These are phyloP conservation scores for Boletus tylopilopsis DNA, from an alignment of 768 basidiomycete genomes.

Conservation along the genomic window DNA sequence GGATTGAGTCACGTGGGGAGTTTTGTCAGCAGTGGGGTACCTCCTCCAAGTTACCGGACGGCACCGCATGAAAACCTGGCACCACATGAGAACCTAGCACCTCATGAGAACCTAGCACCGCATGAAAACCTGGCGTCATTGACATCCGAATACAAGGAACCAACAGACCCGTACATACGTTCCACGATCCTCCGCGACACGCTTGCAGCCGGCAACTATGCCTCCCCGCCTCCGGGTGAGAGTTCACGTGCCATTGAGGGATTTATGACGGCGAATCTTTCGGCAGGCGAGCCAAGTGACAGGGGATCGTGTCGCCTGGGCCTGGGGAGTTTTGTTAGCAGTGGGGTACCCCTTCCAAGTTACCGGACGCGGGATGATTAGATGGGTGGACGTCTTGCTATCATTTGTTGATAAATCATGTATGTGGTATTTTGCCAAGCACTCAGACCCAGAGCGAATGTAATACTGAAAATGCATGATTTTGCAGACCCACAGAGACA, in stretches of 20 bases:
- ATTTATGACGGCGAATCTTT: not conserved
- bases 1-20: not conserved
- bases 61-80: too few species aligned
- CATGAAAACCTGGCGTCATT: not conserved
- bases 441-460: too few species aligned
- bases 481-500: not conserved
- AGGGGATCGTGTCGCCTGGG: not conserved
- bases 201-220: not conserved
- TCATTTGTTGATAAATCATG: too few species aligned
- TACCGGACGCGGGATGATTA: conserved; percentile 13
- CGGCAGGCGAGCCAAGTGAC: not conserved
- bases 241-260: conserved; percentile 13
- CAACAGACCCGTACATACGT: not conserved
- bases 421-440: too few species aligned
- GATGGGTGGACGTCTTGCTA: too few species aligned
- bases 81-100: too few species aligned
- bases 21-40: conserved; percentile 1
- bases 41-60: conserved; percentile 24
- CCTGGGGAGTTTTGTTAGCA: conserved; percentile 2
- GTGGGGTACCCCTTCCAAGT: conserved; percentile 19
- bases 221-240: not conserved
- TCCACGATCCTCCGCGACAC: conserved; percentile 14
- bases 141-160: not conserved
- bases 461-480: too few species aligned
- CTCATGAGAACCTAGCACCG: too few species aligned